Base-by-base conservation (phyloP, 345 rosid species). In the Salix purpurea region DNA sequence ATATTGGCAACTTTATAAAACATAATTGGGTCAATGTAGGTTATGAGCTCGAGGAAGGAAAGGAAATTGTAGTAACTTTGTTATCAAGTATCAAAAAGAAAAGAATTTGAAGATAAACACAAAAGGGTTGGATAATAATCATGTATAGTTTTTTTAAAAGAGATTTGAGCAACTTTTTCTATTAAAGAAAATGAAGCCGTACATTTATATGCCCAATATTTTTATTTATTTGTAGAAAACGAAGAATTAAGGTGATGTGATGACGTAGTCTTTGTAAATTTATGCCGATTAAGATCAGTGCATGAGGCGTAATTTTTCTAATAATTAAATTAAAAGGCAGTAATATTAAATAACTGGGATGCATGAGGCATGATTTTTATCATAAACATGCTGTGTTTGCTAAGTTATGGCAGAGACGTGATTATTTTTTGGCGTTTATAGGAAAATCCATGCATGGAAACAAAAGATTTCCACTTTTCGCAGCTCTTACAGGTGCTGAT, bases 1-100 rank as follows among this genome's bases (percentile, higher is more conserved):
- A 66, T 16, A 70, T 13, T 36, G 71, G 13, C 30, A 69, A 58
- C 78, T 50, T 76, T 74, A 4, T 24, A 16, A 71, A 70, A 2
- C 74, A 61, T 71, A 70, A 74, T 82, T 69, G 56, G 83, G 83
- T 82, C 84, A 84, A 84, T 44, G 16, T 54, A 67, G 76, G 84
- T 76, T 80, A 69, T 72, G 79, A 64, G 86, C 86, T 82, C 84
- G 81, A 84, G 76, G 80, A 77, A 69, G 28, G 46, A 15, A 21
- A 48, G 69, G 32, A 7, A n/a, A n/a, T 21, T 76, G 65, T n/a
- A 37, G 64, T 30, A 58, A 14, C 71, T 16, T 70, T 65, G 54
- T 58, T 61, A 77, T 80, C 79, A 28, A 67, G 72, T 32, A 26
- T 50, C 69, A 40, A 8, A 21, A 2, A 1, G 48, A 18, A 9